These are phyloP conservation scores for Torulaspora gathmanii DNA, from an alignment of 805 yeast genomes.

Conservation along the genomic window DNA sequence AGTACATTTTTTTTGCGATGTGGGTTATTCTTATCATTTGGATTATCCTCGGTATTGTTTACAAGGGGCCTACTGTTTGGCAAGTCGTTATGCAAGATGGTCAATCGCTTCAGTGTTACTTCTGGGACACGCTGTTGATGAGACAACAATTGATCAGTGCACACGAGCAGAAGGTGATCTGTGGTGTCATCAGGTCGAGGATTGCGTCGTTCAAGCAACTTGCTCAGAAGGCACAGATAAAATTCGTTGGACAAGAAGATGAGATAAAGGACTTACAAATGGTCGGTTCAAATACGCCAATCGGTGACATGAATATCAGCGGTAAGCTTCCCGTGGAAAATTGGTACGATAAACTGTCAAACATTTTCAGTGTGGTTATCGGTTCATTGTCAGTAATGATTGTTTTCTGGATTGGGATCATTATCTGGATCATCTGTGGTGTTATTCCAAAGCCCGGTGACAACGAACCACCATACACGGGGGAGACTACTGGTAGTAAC, in stretches of 20 bases:
- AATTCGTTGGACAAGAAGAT: neutral
- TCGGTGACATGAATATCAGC: constrained; percentile 4
- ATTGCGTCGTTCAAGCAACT: constrained; percentile 23
- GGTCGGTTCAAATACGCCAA: constrained; percentile 1
- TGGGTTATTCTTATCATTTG: constrained; percentile 29
- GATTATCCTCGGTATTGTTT: constrained; percentile 30
- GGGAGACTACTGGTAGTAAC: constrained; percentile 23
- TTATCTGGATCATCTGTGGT: constrained; percentile 40
- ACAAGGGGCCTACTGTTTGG: constrained; percentile 36
- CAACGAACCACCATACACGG: constrained; percentile 28
- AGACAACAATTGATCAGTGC: constrained; percentile 37
- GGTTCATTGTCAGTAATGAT: constrained; percentile 36
- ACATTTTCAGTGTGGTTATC: constrained; percentile 23
- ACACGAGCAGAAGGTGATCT: constrained; percentile 27
- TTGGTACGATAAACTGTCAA: constrained; percentile 37
- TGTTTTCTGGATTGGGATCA: constrained; percentile 39
- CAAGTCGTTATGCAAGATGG: constrained; percentile 43
- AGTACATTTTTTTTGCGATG: constrained; percentile 27
- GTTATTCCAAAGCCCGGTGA: constrained; percentile 28
- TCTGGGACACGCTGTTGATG: constrained; percentile 41
- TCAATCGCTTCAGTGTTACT: constrained; percentile 38
- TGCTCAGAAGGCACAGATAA: constrained; percentile 3
- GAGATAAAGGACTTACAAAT: constrained; percentile 1
- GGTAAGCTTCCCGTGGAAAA: constrained; percentile 26
- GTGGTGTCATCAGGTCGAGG: constrained; percentile 33